Evolutionary conservation across 805 yeast genomes (phyloP).

Genomic region (Clavispora vitiphila): DNA sequence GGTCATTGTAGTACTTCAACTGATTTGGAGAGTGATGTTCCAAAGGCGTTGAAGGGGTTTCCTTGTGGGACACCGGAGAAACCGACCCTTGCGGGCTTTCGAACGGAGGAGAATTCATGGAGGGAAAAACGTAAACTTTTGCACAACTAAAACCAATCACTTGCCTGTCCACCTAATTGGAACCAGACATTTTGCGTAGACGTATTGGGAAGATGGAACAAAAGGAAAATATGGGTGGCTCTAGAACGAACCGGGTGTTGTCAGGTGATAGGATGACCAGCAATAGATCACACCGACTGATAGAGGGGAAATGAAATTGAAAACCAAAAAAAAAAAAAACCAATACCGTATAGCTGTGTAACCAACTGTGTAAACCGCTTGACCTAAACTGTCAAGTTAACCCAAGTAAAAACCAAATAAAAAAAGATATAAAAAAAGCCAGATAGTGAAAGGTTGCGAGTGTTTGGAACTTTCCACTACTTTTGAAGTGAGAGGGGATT

Average conservation of each 20-base stretch:
- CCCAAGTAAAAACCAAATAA: neutral
- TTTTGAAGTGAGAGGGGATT: neutral
- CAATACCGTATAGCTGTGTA: neutral
- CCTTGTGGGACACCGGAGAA: constrained; percentile 6
- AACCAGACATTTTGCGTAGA: neutral
- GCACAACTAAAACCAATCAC: neutral
- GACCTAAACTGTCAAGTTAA: neutral
- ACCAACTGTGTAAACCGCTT: constrained; percentile 1
- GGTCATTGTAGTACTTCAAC: constrained; percentile 35
- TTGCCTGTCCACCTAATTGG: neutral
- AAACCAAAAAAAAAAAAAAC: neutral
- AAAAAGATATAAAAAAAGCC: neutral
- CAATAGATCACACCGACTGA: neutral
- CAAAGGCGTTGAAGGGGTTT: constrained; percentile 9
- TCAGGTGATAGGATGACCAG: neutral
- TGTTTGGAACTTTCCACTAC: neutral
- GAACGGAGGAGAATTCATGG: neutral
- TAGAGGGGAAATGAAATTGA: neutral
- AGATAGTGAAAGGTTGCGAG: neutral
- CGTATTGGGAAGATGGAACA: neutral
- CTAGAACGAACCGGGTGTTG: neutral
- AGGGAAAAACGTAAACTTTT: neutral
- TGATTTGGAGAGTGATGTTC: constrained; percentile 29
- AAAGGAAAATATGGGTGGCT: neutral
- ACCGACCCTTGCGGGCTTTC: constrained; percentile 10